These are phyloP conservation scores for Trichosporon inkin DNA, from an alignment of 1,284 basidiomycete genomes.

Conservation along the genomic window DNA sequence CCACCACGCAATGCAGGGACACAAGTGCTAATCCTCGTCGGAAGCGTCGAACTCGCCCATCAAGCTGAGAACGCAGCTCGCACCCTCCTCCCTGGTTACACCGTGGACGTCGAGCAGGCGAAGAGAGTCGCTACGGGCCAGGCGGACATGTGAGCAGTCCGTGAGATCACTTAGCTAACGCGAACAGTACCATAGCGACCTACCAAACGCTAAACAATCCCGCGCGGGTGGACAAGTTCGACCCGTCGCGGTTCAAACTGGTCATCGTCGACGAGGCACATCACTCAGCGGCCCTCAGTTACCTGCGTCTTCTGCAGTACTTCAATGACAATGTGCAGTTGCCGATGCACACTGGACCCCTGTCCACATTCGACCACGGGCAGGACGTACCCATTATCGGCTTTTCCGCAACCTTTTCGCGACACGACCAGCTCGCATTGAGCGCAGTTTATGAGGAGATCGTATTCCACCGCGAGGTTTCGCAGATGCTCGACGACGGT, in stretches of 20 bases:
- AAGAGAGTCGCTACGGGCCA: conserved; percentile 66
- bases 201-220: conserved; percentile 77
- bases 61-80: conserved; percentile 76
- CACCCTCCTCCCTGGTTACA: conserved; percentile 64
- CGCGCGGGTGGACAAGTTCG: conserved; percentile 72
- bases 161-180: neutral
- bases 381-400: conserved; percentile 74
- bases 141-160: conserved; percentile 70
- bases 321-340: conserved; percentile 40
- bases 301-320: conserved; percentile 42
- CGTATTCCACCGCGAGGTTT: conserved; percentile 89
- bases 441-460: conserved; percentile 85
- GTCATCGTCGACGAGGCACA: conserved; percentile 93
- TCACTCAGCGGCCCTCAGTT: conserved; percentile 85
- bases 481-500: conserved; percentile 87
- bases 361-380: conserved; percentile 22
- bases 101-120: conserved; percentile 90
- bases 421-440: conserved; percentile 86
- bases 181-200: conserved; percentile 75
- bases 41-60: conserved; percentile 66
- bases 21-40: conserved; percentile 42
- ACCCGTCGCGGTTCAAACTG: conserved; percentile 67
- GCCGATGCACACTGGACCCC: conserved; percentile 27
- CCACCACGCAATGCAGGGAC: neutral
- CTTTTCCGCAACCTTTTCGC: conserved; percentile 90